These are phyloP conservation scores for Cordyceps cateniannulata DNA, from an alignment of 2,329 filamentous ascomycete genomes.

Conservation along the genomic window DNA sequence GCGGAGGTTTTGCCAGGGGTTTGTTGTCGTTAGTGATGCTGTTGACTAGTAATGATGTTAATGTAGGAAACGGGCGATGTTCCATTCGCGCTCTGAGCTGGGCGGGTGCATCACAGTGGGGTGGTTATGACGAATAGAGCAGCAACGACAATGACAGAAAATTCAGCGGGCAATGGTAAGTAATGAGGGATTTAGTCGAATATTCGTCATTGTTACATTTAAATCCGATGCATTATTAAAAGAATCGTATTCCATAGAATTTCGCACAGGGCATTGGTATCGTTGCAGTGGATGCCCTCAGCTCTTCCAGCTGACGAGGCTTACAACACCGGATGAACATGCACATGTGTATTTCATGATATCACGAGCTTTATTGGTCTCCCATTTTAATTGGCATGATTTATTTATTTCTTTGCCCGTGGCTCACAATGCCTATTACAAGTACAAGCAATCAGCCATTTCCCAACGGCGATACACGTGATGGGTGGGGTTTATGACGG, in stretches of 20 bases:
- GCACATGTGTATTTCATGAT: too few species aligned
- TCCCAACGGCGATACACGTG: not conserved
- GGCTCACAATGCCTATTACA: too few species aligned
- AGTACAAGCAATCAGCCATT: not conserved
- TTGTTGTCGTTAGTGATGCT: not conserved
- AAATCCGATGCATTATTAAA: not conserved
- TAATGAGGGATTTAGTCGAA: too few species aligned
- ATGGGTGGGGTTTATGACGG: slow-evolving; percentile 9
- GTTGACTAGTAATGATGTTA: not conserved
- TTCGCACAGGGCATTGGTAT: too few species aligned
- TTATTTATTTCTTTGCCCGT: not conserved
- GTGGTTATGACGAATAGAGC: not conserved
- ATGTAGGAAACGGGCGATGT: not conserved
- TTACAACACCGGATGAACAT: too few species aligned
- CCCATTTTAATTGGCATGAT: too few species aligned
- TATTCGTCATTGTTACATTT: not conserved
- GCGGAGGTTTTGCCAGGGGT: not conserved
- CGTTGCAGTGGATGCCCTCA: too few species aligned
- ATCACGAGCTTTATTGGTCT: too few species aligned
- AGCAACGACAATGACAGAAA: not conserved
- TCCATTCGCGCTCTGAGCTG: not conserved
- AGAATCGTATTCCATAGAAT: too few species aligned
- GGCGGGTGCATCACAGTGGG: not conserved
- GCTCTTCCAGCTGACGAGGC: too few species aligned
- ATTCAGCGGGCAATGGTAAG: too few species aligned